Base-by-base conservation (phyloP, 306 rosid genomes). In the Inga leiocalycina region DNA sequence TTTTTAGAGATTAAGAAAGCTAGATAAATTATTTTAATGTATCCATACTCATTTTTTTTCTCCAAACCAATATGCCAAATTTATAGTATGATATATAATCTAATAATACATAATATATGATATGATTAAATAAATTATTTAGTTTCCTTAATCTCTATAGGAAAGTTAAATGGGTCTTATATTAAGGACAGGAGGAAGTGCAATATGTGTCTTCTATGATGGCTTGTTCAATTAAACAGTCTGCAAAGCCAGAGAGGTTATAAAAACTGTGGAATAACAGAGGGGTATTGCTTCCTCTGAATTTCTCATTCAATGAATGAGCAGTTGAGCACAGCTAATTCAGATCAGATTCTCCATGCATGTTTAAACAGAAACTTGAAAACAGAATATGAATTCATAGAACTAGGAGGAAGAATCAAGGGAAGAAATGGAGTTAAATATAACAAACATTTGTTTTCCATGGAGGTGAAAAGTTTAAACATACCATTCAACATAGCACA, bases 401-500 rank as follows among this genome's bases (percentile, higher is more conserved):
- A 57, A 30, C 32, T 0, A 10, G 65, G 32, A 57, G 3, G 65
- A 57, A 10, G 1, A 10, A n/a, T n/a, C 32, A 10, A 16, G 22
- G 65, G 11, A n/a, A 17, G 17, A 30, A 27, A 30, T 27, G 20
- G 70, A 64, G 39, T 30, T 64, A 64, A 30, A 64, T 30, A 64
- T 64, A 64, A 4, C 41, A 0, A 11, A 61, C 35, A 24, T 5
- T 24, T 61, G 35, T 10, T 22, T 64, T 65, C 20, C 41, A 65
- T 43, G 10, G 20, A 32, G 22, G 76, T 74, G 24, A 67, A 57
- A 73, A 67, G 56, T 66, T 34, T 22, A 4, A 79, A 71, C 83
- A 41, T 92, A 95, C 99, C 97, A 75, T 91, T 96, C 49, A 95
- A 74, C 89, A 93, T 85, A 66, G 92, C 74, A 54, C 92, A 93